Evolutionary conservation across 176 grass and related monocot species (phyloP), one percentile per base, ranked within the genome.

Genomic region (Ensete glaucum): DNA sequence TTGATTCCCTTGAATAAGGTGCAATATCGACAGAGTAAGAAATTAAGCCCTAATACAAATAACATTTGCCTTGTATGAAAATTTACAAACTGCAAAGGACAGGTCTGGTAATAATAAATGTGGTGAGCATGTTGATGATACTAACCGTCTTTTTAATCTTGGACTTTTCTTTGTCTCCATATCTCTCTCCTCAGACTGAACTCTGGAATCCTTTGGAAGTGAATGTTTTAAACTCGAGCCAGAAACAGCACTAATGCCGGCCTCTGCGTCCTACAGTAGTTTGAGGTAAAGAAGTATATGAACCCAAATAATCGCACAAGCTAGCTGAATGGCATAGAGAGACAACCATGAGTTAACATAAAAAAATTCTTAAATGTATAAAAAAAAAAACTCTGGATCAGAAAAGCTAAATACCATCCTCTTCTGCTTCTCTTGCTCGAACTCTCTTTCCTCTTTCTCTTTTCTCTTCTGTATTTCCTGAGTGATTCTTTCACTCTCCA

Each of bases 261-360:
- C 69, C 83, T 84, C 80, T 69, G 82, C 80, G 67, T 89, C 96
- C 96, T 99, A 94, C 88, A 98, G 86, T 89, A 73, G 78, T 90
- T 93, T 91, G 87, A 99, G 78, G 95, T 98, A 89, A 99, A 99
- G 87, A 99, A 89, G 24, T 82, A 92, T 88, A 89, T 89, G 87
- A 93, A 89, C 87, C 87, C 57, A 89, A 85, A 87, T 81, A 80
- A 92, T 93, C 75, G 87, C 82, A 87, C 84, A 95, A 99, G 87
- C 85, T 99, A 94, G 92, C 88, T 91, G 96, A 99, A 93, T 91
- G 78, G 53, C 88, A 91, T 83, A 77, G 58, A 64, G 75, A 96
- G 73, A 94, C 89, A 94, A 78, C 89, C 73, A 89, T 83, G 60
- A 82, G 74, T 80, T 74, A 88, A 88, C 76, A 91, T 69, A 64